Conservation (phyloP, 23 red algal species). For the Gracilariopsis chorda region DNA sequence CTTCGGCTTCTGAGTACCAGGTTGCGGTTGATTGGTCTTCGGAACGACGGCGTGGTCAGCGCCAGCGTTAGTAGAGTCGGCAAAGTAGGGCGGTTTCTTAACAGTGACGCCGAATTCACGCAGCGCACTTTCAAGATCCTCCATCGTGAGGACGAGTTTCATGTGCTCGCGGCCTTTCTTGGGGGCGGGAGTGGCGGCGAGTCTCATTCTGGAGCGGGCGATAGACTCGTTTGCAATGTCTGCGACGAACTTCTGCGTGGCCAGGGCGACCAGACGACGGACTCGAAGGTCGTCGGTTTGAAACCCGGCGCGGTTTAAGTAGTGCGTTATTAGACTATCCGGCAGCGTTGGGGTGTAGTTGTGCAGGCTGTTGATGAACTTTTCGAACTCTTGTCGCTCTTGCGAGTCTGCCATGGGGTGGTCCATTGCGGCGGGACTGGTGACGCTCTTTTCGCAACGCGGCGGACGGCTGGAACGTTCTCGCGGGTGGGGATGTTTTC, state of each 20-base stretch:
- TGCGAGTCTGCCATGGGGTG: no score
- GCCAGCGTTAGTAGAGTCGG: constrained; percentile 60
- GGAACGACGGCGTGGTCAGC: neutral
- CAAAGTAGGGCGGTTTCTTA: constrained; percentile 92
- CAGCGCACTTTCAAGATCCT: constrained; percentile 82
- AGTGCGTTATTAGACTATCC: constrained; percentile 77
- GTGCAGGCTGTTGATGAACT: constrained; percentile 71
- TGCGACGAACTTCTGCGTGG: constrained; percentile 97
- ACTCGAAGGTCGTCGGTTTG: constrained; percentile 75
- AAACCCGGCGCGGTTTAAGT: constrained; percentile 83
- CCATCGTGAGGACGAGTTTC: constrained; percentile 53
- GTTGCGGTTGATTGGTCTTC: constrained; percentile 11
- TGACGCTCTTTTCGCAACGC: no score
- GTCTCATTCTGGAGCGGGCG: constrained; percentile 64
- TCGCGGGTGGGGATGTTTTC: no score
- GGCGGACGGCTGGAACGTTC: no score
- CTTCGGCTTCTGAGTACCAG: neutral
- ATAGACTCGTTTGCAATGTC: constrained; percentile 95
- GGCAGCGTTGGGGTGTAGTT: constrained; percentile 86
- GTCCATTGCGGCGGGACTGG: no score
- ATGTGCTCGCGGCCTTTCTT: constrained; percentile 38
- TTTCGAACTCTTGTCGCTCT: constrained; percentile 61
- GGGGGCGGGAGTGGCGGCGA: constrained; percentile 22
- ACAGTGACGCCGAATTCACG: constrained; percentile 83
- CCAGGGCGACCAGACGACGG: constrained; percentile 84